These are phyloP conservation scores for Sphaerulina vaccinii DNA, from an alignment of 2,329 filamentous ascomycete species.

Conservation along the genomic window DNA sequence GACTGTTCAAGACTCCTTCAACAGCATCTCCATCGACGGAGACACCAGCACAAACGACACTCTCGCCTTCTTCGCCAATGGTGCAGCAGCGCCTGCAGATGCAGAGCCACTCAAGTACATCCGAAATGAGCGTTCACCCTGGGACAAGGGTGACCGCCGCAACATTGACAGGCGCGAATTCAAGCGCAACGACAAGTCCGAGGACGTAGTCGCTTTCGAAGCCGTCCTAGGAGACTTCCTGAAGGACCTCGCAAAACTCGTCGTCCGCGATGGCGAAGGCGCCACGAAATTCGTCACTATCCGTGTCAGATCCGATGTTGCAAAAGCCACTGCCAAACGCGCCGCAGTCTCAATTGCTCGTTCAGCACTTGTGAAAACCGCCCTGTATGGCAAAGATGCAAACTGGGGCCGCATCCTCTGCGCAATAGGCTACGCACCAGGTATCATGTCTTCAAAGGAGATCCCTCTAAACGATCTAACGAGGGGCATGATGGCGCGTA, in stretches of 20 bases:
- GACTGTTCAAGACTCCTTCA: conserved; percentile 83
- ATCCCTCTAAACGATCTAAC: conserved; percentile 5
- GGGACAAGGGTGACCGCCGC: background rate
- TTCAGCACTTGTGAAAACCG: conserved; percentile 94
- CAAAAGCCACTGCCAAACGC: conserved; percentile 58
- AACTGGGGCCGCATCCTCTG: conserved; percentile 98
- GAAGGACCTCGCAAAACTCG: conserved; percentile 80
- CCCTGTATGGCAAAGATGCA: conserved; percentile 92
- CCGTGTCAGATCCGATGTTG: conserved; percentile 54
- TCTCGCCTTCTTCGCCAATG: conserved; percentile 90
- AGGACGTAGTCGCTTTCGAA: conserved; percentile 5
- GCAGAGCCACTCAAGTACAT: conserved; percentile 9
- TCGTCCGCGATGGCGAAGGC: conserved; percentile 94
- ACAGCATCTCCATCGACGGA: conserved; percentile 94
- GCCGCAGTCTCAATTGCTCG: conserved; percentile 86
- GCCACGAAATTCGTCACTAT: conserved; percentile 98
- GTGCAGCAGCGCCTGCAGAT: conserved; percentile 59
- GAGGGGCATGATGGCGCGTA: background rate
- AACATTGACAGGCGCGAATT: background rate
- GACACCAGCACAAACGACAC: conserved; percentile 98
- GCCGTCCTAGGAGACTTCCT: conserved; percentile 76
- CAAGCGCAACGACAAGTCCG: background rate
- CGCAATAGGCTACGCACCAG: conserved; percentile 78
- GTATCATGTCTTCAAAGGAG: conserved; percentile 47
- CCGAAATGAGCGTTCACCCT: background rate